A percentile compares a stretch with the other conserved stretches of the same genome.
These are phyloP conservation scores for Blastobotrys serpentis DNA, from an alignment of 1,139 yeast species.

Conservation along the genomic window DNA sequence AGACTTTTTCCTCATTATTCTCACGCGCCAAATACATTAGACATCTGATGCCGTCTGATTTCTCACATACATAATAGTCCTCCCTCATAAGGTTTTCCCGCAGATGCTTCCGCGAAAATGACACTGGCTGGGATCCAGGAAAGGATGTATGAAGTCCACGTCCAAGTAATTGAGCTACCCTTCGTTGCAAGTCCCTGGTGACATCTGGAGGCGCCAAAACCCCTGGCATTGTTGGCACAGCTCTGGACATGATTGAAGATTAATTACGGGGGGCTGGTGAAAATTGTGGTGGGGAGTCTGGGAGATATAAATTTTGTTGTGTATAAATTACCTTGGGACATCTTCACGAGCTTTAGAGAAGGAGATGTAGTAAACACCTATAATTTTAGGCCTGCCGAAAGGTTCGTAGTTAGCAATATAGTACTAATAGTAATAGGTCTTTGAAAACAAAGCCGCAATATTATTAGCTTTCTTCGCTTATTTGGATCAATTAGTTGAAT, in stretches of 20 bases:
- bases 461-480: too few relatives aligned
- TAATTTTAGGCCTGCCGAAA: too few relatives aligned
- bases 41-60: slow-evolving; percentile 90
- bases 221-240: slow-evolving; percentile 85
- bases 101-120: slow-evolving; percentile 76
- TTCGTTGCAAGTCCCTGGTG: slow-evolving; percentile 62
- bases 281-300: background rate
- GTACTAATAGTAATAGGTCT: too few relatives aligned
- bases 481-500: too few relatives aligned
- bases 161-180: slow-evolving; percentile 70
- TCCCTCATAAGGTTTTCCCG: slow-evolving; percentile 55
- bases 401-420: too few relatives aligned
- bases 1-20: slow-evolving; percentile 56
- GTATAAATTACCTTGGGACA: too few relatives aligned
- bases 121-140: slow-evolving; percentile 95
- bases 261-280: background rate
- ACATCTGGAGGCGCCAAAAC: slow-evolving; percentile 68
- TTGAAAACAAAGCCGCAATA: too few relatives aligned
- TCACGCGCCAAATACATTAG: slow-evolving; percentile 55
- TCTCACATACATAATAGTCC: slow-evolving; percentile 91
- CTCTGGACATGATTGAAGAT: slow-evolving; percentile 40
- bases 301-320: background rate
- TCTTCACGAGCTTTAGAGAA: too few relatives aligned
- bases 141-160: slow-evolving; percentile 42
- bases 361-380: too few relatives aligned